These are phyloP conservation scores for Candida ascalaphidarum DNA, from an alignment of 805 yeast species.

Conservation along the genomic window DNA sequence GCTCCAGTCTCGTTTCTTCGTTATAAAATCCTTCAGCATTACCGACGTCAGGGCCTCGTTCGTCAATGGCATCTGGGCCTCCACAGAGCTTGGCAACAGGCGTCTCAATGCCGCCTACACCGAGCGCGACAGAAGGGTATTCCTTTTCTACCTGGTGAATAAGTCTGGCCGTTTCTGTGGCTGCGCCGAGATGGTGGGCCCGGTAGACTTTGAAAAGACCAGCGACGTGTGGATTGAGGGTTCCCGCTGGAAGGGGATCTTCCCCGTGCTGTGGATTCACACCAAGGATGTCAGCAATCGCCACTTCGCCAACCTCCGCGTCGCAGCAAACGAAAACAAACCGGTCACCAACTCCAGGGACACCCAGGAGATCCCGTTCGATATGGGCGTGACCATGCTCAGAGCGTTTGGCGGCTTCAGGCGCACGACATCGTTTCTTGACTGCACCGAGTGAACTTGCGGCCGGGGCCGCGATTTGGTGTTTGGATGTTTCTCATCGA, in stretches of 20 bases:
- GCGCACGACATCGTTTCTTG: too few relatives aligned
- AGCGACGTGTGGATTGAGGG: constrained; percentile 39
- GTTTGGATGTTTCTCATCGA: too few relatives aligned
- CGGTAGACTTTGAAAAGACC: constrained; percentile 25
- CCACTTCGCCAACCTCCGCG: constrained; percentile 34
- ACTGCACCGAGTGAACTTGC: too few relatives aligned
- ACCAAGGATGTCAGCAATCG: constrained; percentile 45
- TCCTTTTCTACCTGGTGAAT: constrained; percentile 50
- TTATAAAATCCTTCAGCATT: constrained; percentile 46
- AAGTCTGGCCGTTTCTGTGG: constrained; percentile 53
- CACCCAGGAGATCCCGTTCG: constrained; percentile 48
- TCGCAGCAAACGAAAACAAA: constrained; percentile 37
- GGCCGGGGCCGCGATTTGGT: too few relatives aligned
- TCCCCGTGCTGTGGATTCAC: constrained; percentile 45
- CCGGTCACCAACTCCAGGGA: constrained; percentile 56
- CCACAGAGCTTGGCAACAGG: constrained; percentile 49
- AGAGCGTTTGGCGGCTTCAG: too few relatives aligned
- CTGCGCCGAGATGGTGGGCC: constrained; percentile 42
- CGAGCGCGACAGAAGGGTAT: constrained; percentile 23
- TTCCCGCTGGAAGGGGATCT: constrained; percentile 43
- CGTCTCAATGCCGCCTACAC: constrained; percentile 38
- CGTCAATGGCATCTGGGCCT: constrained; percentile 46
- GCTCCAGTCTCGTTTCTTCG: constrained; percentile 27
- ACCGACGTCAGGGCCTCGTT: constrained; percentile 43
- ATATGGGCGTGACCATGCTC: constrained; percentile 39